Conservation (phyloP, 2,329 filamentous ascomycete species). For the Rutstroemia sp. region DNA sequence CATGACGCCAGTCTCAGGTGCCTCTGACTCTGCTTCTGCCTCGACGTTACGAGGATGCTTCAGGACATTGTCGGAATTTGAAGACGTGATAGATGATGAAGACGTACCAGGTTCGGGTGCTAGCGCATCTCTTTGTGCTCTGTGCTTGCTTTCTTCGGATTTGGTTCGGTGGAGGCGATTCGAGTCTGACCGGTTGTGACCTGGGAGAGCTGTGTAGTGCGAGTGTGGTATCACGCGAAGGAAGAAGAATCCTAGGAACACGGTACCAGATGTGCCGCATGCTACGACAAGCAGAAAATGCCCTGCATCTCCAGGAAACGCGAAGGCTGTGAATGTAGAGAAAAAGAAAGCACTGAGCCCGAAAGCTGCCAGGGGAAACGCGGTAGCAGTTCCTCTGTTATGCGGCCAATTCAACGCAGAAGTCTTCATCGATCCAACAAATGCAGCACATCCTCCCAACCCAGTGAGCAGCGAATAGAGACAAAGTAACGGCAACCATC, state of each 20-base stretch:
- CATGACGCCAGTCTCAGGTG: conserved; percentile 20
- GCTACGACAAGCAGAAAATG: conserved; percentile 75
- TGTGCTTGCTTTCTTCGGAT: conserved; percentile 36
- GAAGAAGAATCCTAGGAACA: conserved; percentile 76
- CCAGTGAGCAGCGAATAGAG: conserved; percentile 83
- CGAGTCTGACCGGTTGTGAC: conserved; percentile 30
- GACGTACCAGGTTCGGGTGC: conserved; percentile 60
- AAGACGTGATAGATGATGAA: conserved; percentile 26
- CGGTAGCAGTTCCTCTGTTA: conserved; percentile 87
- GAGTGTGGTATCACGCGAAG: conserved; percentile 62
- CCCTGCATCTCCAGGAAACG: conserved; percentile 78
- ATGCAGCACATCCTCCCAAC: conserved; percentile 84
- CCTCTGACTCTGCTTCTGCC: conserved; percentile 20
- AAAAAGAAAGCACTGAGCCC: conserved; percentile 97
- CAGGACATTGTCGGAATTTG: conserved; percentile 25
- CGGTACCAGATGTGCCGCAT: conserved; percentile 68
- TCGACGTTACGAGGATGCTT: conserved; percentile 19
- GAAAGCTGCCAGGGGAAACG: conserved; percentile 87
- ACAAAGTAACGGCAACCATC: conserved; percentile 57
- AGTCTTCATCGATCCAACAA: conserved; percentile 76
- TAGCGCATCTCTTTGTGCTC: conserved; percentile 32
- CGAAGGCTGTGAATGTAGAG: conserved; percentile 66
- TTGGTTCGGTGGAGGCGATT: conserved; percentile 37
- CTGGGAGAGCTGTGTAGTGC: conserved; percentile 35
- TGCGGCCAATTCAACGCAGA: conserved; percentile 88